These are phyloP conservation scores for Umbelopsis sp. DNA, from an alignment of 192 early-diverging fungal species.

Conservation along the genomic window DNA sequence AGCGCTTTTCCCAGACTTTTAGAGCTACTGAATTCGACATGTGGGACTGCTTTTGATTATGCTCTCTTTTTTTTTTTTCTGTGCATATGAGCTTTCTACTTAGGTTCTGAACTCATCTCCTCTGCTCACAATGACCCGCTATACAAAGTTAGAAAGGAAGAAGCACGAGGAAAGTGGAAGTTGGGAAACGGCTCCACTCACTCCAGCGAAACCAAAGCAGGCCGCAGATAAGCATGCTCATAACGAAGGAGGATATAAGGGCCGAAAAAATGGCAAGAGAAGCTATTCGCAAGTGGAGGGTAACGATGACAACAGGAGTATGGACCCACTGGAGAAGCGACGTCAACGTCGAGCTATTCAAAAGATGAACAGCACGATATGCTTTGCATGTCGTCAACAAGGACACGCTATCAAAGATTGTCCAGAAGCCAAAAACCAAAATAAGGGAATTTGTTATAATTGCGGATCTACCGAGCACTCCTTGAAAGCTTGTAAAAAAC, in stretches of 20 bases:
- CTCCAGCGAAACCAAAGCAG: neutral
- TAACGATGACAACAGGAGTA: neutral
- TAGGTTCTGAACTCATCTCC: neutral
- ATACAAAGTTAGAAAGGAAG: conserved; percentile 51
- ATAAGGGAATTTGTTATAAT: conserved; percentile 79
- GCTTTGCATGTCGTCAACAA: conserved; percentile 83
- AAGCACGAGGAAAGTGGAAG: conserved; percentile 39
- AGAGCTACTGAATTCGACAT: neutral
- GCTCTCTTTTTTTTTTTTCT: neutral
- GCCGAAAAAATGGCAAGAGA: conserved; percentile 10
- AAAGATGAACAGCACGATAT: conserved; percentile 43
- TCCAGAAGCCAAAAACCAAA: conserved; percentile 57
- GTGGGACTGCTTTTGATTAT: neutral
- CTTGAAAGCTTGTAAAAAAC: conserved; percentile 74
- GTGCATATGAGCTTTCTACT: neutral
- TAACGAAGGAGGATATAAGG: conserved; percentile 23
- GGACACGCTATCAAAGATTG: conserved; percentile 89
- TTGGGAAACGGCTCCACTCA: conserved; percentile 38
- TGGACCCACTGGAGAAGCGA: conserved; percentile 11
- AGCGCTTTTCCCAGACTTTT: too few species aligned
- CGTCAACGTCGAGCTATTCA: conserved; percentile 1
- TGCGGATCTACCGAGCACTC: conserved; percentile 88
- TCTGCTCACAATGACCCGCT: conserved; percentile 46
- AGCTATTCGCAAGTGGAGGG: neutral
- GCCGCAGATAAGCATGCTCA: neutral